Percentiles rank a stretch among this genome's conserved stretches.
These are phyloP conservation scores for Endogone sp. DNA, from an alignment of 192 early-diverging fungal genomes.

Conservation along the genomic window DNA sequence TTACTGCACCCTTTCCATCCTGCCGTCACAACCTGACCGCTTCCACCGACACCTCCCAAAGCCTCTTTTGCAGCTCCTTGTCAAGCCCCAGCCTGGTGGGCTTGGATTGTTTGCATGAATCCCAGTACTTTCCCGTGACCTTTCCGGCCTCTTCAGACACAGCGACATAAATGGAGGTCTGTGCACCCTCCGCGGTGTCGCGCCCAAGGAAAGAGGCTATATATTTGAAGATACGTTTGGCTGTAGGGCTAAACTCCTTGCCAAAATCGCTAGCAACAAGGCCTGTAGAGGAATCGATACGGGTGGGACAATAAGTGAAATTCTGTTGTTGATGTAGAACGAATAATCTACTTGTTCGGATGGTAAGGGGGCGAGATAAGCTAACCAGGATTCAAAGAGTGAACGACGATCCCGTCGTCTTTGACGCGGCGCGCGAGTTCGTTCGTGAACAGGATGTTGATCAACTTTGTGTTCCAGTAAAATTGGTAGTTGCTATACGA, in stretches of 20 bases:
- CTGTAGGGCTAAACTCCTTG: not conserved
- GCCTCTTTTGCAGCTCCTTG: not conserved
- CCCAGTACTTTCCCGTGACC: conserved; percentile 9
- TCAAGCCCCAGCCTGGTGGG: not conserved
- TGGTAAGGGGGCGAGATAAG: too few species aligned
- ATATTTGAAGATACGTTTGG: not conserved
- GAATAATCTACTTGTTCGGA: too few species aligned
- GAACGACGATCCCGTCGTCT: not conserved
- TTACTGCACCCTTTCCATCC: too few species aligned
- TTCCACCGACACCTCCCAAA: not conserved
- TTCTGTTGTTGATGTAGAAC: too few species aligned
- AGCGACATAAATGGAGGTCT: not conserved
- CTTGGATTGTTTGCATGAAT: too few species aligned
- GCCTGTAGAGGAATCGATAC: too few species aligned
- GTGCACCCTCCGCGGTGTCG: not conserved
- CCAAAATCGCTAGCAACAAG: not conserved
- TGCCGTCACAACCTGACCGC: too few species aligned
- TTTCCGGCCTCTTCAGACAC: conserved; percentile 1
- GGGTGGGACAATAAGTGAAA: too few species aligned
- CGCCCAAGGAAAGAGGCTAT: not conserved
- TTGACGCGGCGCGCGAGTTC: not conserved
- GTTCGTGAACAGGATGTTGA: not conserved
- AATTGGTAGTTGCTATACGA: not conserved
- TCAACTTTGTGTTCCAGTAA: not conserved
- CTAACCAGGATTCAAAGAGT: not conserved